Evolutionary conservation across 179 eudicot species (phyloP).

Genomic region (Beta corolliflora): DNA sequence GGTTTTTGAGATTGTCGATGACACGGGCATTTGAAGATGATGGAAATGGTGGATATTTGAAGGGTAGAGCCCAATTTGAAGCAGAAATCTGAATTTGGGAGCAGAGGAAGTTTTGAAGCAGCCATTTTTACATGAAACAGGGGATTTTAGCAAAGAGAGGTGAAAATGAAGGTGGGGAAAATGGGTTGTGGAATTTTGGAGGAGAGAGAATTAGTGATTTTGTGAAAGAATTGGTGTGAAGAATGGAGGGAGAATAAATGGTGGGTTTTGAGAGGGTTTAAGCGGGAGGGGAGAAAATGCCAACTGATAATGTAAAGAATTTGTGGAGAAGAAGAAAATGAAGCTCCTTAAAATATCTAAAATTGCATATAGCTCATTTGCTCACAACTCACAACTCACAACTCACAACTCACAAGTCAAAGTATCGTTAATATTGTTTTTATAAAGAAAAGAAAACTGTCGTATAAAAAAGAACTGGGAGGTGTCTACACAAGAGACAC

Average conservation of each 20-base stretch:
- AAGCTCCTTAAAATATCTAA: slow-evolving; percentile 1
- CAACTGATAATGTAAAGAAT: slow-evolving; percentile 21
- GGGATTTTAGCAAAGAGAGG: not conserved
- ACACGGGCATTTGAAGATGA: slow-evolving; percentile 29
- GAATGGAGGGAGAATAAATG: not conserved
- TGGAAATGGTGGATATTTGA: slow-evolving; percentile 20
- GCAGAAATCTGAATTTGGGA: slow-evolving; percentile 35
- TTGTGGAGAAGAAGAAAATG: slow-evolving; percentile 23
- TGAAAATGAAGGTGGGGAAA: not conserved
- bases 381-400: too few relatives aligned
- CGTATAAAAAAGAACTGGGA: too few relatives aligned
- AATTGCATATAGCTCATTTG: too few relatives aligned
- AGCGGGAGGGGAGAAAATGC: slow-evolving; percentile 9
- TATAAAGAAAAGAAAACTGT: too few relatives aligned
- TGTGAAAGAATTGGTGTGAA: not conserved
- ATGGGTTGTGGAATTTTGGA: slow-evolving; percentile 1
- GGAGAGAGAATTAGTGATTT: not conserved
- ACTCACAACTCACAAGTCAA: too few relatives aligned
- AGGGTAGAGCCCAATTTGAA: slow-evolving; percentile 22
- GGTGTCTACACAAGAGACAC: too few relatives aligned
- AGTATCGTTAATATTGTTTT: too few relatives aligned
- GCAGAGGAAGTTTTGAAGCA: slow-evolving; percentile 21
- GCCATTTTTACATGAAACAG: slow-evolving; percentile 19
- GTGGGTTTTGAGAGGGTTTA: slow-evolving; percentile 33
- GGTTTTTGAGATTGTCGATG: slow-evolving; percentile 22